A percentile compares a stretch with the other conserved stretches of the same genome.
These are phyloP conservation scores for Scorias spongiosa DNA, from an alignment of 2,329 filamentous ascomycete genomes.

Conservation along the genomic window DNA sequence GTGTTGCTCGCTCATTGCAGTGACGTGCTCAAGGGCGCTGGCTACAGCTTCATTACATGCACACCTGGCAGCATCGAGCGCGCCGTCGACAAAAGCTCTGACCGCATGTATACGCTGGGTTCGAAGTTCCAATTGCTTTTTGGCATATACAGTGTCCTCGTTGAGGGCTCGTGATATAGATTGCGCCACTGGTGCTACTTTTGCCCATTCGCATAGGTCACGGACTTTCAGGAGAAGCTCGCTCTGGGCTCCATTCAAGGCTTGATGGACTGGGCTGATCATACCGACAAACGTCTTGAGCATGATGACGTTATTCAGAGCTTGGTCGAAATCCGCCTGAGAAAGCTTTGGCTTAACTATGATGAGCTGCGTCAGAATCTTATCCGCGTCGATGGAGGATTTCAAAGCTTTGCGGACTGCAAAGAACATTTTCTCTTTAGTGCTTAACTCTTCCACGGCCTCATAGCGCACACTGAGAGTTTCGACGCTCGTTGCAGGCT, in stretches of 20 bases:
- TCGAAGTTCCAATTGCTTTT: conserved; percentile 64
- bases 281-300: conserved; percentile 66
- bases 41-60: conserved; percentile 80
- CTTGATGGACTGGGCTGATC: conserved; percentile 51
- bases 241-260: conserved; percentile 49
- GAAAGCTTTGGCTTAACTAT: conserved; percentile 53
- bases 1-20: conserved; percentile 44
- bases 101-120: conserved; percentile 88
- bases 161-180: conserved; percentile 62
- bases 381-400: conserved; percentile 63
- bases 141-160: conserved; percentile 63
- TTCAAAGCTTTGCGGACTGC: conserved; percentile 63
- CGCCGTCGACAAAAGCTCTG: conserved; percentile 67
- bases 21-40: conserved; percentile 58
- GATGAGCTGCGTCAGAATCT: conserved; percentile 67
- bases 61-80: conserved; percentile 76
- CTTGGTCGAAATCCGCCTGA: conserved; percentile 58
- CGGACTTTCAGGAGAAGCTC: conserved; percentile 52
- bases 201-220: conserved; percentile 49
- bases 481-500: conserved; percentile 61
- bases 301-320: conserved; percentile 74
- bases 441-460: conserved; percentile 66
- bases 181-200: conserved; percentile 43
- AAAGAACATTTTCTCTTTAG: conserved; percentile 73
- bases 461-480: conserved; percentile 62